These are phyloP conservation scores for Claviceps sp. DNA, from an alignment of 2,329 filamentous ascomycete genomes.

Conservation along the genomic window DNA sequence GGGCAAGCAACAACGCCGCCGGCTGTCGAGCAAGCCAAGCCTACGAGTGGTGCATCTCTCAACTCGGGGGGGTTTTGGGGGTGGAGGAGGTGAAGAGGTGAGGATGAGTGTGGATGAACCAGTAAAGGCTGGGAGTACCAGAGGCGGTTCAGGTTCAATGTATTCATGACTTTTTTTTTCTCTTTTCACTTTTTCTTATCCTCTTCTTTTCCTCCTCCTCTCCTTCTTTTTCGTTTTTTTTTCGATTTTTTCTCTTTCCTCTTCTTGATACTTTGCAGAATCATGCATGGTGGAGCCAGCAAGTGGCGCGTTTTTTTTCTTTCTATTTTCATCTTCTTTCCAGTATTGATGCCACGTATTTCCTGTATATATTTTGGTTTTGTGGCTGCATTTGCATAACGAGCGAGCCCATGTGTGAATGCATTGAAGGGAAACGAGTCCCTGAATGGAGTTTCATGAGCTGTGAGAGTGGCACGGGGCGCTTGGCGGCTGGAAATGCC, in stretches of 20 bases:
- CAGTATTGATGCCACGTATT: slow-evolving; percentile 1
- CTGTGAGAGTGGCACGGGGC: too few species aligned
- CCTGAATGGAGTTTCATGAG: neutral
- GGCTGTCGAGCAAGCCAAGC: slow-evolving; percentile 15
- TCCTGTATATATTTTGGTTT: slow-evolving; percentile 3
- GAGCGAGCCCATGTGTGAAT: neutral
- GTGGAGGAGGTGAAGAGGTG: slow-evolving; percentile 27
- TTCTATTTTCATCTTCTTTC: neutral
- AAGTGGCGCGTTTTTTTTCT: neutral
- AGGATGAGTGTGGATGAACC: neutral
- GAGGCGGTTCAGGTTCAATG: neutral
- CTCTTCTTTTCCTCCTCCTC: neutral
- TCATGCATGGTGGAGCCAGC: neutral
- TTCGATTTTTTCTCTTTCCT: neutral
- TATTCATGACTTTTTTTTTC: neutral
- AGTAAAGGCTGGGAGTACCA: neutral
- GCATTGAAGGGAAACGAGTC: neutral
- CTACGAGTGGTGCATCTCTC: slow-evolving; percentile 11
- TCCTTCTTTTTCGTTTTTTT: neutral
- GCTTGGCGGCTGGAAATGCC: too few species aligned
- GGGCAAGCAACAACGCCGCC: slow-evolving; percentile 16
- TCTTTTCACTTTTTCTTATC: neutral
- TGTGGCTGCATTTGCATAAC: slow-evolving; percentile 1
- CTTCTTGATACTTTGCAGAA: neutral
- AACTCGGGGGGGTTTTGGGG: slow-evolving; percentile 41